Evolutionary conservation across 176 grass and related monocot species (phyloP), one percentile per base, ranked within the genome.

Genomic region (Otatea glauca): DNA sequence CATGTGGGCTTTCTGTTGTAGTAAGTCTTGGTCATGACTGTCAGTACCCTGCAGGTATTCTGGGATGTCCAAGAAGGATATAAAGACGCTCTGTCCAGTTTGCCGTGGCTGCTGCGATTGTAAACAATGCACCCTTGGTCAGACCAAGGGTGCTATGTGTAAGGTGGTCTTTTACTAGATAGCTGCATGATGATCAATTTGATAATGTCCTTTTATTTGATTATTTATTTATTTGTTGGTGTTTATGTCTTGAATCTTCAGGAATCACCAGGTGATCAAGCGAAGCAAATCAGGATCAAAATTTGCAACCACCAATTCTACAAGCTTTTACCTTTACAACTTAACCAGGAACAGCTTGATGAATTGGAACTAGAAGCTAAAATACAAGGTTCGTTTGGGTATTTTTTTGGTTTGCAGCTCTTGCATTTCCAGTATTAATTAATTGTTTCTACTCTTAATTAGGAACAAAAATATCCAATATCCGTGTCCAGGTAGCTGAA

Each of bases 351-450:
- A 54, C 93, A 96, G 39, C 90, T 96, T 79, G 92, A 94, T 88
- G 97, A 99, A 78, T 76, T 99, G 75, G 97, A 96, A 89, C 80
- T 94, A 51, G 93, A 99, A 89, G 90, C 92, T 41, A 87, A 90
- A 72, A 94, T 89, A 84, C 93, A 99, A 96, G 93, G 97, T 99
- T 75, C 76, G 78, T 81, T 43, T 66, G 12, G 74, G 38, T 56
- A 74, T 69, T 56, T 72, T 58, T 53, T 64, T 34, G 23, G 47
- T 74, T 12, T 64, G 23, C 43, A 73, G 54, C 39, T 56, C 23
- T 65, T 54, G 15, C 29, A 68, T 38, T 75, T 81, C 24, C 35
- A 54, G 51, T 70, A 50, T 68, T 65, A 70, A 64, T 76, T 74
- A 81, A 29, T 74, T 86, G 47, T 42, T 68, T 68, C 17, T 83